phyloP scores from a whole-genome alignment of 2,329 filamentous ascomycete species.

The Aulographum hederae region DNA sequence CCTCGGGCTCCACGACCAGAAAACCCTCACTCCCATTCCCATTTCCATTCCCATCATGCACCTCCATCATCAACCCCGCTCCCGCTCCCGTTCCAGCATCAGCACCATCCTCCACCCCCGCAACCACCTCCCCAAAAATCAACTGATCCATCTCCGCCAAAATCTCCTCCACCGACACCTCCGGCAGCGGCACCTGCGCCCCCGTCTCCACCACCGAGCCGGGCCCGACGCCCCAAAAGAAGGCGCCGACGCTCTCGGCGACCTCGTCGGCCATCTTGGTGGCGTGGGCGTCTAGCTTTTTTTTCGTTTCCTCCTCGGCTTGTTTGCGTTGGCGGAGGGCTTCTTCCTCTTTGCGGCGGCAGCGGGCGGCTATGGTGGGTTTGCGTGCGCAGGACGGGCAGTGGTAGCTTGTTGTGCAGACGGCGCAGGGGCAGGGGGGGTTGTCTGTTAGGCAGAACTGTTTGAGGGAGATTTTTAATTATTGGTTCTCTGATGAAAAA shows the following conservation, averaged over 20 bases:
- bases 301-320: background rate
- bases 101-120: too few relatives aligned
- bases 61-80: too few relatives aligned
- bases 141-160: too few relatives aligned
- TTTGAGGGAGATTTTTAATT: constrained; percentile 7
- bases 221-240: background rate
- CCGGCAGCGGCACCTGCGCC: too few relatives aligned
- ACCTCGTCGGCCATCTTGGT: background rate
- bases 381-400: constrained; percentile 19
- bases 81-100: too few relatives aligned
- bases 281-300: background rate
- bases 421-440: constrained; percentile 18
- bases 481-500: background rate
- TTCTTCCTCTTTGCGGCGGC: constrained; percentile 16
- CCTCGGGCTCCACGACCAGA: too few relatives aligned
- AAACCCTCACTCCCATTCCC: too few relatives aligned
- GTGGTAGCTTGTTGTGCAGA: constrained; percentile 20
- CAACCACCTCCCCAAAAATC: too few relatives aligned
- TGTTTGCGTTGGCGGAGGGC: background rate
- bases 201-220: too few relatives aligned
- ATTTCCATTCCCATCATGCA: too few relatives aligned
- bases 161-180: too few relatives aligned
- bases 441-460: constrained; percentile 8
- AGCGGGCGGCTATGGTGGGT: constrained; percentile 15
- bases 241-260: background rate